phyloP scores from a whole-genome alignment of 768 basidiomycete species.

The Boletus tomentosulus region DNA sequence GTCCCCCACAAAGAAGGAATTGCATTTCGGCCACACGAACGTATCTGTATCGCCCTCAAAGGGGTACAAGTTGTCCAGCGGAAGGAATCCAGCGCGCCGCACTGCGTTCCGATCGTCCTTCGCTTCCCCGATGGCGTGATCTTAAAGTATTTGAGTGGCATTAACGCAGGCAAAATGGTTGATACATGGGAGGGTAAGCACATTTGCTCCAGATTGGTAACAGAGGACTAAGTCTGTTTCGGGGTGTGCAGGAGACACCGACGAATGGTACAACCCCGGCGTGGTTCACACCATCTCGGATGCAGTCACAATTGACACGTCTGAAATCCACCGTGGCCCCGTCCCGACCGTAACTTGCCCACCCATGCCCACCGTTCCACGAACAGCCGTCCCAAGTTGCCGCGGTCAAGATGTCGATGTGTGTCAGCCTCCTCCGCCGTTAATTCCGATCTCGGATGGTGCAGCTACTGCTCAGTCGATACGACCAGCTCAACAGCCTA shows the following conservation, averaged over 20 bases:
- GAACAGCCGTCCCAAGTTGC: neutral
- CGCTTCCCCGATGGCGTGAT: constrained; percentile 41
- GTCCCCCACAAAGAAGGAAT: constrained; percentile 35
- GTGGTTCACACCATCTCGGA: constrained; percentile 11
- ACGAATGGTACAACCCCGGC: constrained; percentile 27
- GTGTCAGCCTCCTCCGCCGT: neutral
- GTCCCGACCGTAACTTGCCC: neutral
- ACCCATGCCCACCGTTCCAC: neutral
- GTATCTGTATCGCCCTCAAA: constrained; percentile 45
- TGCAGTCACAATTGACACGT: constrained; percentile 6
- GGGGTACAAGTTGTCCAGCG: constrained; percentile 36
- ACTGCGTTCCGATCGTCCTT: constrained; percentile 39
- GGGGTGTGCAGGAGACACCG: constrained; percentile 9
- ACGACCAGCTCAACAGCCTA: neutral
- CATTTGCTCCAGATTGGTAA: neutral
- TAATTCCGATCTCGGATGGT: neutral
- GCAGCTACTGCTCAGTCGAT: neutral
- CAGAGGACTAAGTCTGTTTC: neutral
- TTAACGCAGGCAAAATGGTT: constrained; percentile 27
- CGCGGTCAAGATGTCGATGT: neutral
- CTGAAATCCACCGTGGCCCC: neutral
- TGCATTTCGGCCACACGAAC: constrained; percentile 38
- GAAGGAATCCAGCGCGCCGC: constrained; percentile 23
- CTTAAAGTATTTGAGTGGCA: constrained; percentile 35
- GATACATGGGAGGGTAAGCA: constrained; percentile 42